phyloP scores from a whole-genome alignment of 345 rosid genomes.

The Kernera saxatilis region DNA sequence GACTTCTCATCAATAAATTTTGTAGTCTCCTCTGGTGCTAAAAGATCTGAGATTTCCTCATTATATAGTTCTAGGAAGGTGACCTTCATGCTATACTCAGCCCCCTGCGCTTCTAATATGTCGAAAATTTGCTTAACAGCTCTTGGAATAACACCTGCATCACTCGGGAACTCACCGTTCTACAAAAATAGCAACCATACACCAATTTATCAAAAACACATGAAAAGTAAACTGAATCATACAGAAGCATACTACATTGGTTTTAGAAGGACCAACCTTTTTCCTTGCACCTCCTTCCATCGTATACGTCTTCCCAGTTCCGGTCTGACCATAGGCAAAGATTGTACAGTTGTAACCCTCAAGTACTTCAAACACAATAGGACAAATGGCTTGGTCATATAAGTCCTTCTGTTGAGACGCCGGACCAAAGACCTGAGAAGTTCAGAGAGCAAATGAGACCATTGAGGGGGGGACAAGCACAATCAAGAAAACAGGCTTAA shows the following conservation, averaged over 20 bases:
- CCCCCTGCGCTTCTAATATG: conserved; percentile 79
- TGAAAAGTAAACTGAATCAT: background rate
- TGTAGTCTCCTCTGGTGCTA: conserved; percentile 79
- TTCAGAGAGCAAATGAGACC: background rate
- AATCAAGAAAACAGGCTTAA: background rate
- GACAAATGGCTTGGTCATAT: conserved; percentile 78
- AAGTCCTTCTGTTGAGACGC: conserved; percentile 82
- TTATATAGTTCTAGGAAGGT: conserved; percentile 92
- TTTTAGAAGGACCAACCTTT: conserved; percentile 44
- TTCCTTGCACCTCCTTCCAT: conserved; percentile 99
- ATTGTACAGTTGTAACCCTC: conserved; percentile 99
- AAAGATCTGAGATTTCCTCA: conserved; percentile 94
- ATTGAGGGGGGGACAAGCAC: background rate
- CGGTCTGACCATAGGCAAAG: conserved; percentile 98
- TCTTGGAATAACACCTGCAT: conserved; percentile 96
- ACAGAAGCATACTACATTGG: background rate
- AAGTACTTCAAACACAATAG: conserved; percentile 92
- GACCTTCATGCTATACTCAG: conserved; percentile 97
- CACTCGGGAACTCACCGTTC: conserved; percentile 97
- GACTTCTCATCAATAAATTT: conserved; percentile 86
- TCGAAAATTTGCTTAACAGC: conserved; percentile 90
- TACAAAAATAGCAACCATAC: conserved; percentile 30
- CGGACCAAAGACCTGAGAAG: conserved; percentile 83
- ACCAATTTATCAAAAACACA: conserved; percentile 12
- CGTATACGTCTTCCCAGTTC: conserved; percentile 96